Percentiles rank a stretch among this genome's conserved stretches.
phyloP scores from a whole-genome alignment of 257 asterid genomes.

The Handroanthus guayacan region DNA sequence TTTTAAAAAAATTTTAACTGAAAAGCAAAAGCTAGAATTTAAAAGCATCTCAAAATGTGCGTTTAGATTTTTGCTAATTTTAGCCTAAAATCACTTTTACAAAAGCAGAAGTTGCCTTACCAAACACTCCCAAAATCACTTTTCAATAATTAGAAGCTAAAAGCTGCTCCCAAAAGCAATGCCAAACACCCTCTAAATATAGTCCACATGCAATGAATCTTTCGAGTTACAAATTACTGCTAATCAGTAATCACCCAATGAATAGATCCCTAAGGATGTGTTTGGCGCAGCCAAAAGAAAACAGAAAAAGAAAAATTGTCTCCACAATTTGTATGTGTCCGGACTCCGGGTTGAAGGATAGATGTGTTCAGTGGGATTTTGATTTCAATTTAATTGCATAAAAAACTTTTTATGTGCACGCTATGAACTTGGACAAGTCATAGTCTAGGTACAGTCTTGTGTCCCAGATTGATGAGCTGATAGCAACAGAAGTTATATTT shows the following conservation, averaged over 20 bases:
- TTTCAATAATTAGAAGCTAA: too few relatives aligned
- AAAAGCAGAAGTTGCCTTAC: too few relatives aligned
- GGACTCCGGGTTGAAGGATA: slow-evolving; percentile 12
- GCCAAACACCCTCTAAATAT: too few relatives aligned
- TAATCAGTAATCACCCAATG: background rate
- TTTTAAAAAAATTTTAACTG: too few relatives aligned
- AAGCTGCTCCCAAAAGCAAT: too few relatives aligned
- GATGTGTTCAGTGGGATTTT: slow-evolving; percentile 9
- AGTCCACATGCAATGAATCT: slow-evolving; percentile 43
- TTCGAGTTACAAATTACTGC: background rate
- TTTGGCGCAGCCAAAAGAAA: background rate
- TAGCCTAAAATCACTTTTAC: too few relatives aligned
- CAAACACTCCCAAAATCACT: too few relatives aligned
- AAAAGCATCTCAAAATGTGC: too few relatives aligned
- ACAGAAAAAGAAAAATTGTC: background rate
- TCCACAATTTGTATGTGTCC: slow-evolving; percentile 7
- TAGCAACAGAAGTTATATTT: too few relatives aligned
- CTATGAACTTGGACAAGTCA: slow-evolving; percentile 31
- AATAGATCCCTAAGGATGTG: background rate
- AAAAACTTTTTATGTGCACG: background rate
- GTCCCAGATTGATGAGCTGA: background rate
- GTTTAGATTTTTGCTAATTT: too few relatives aligned
- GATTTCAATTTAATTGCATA: background rate
- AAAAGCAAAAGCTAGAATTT: too few relatives aligned
- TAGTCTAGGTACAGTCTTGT: slow-evolving; percentile 21